A percentile compares a stretch with the other conserved stretches of the same genome.
phyloP scores from a whole-genome alignment of 768 basidiomycete species.

The Daedalea quercina region DNA sequence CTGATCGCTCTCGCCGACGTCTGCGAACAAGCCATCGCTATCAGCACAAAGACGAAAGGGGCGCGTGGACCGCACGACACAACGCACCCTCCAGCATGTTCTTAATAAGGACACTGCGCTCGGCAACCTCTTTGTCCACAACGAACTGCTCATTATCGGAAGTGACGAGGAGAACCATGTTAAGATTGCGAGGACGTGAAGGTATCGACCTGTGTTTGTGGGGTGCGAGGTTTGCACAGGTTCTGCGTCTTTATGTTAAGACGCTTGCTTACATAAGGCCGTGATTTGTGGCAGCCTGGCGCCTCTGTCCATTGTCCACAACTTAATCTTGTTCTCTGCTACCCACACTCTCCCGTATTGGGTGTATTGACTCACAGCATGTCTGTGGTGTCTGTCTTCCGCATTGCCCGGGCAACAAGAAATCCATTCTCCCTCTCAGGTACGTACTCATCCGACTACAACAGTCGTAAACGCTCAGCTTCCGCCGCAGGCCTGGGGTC shows the following conservation, averaged over 20 bases:
- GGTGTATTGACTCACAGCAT: constrained; percentile 1
- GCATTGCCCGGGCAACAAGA: constrained; percentile 1
- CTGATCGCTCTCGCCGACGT: constrained; percentile 91
- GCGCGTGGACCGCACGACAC: neutral
- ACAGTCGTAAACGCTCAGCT: neutral
- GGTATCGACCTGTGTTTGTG: neutral
- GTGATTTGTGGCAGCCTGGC: too few species aligned
- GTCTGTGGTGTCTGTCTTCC: constrained; percentile 9
- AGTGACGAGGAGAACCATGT: constrained; percentile 82
- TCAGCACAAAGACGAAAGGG: constrained; percentile 5
- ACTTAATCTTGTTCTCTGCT: too few species aligned
- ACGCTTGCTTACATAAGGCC: neutral
- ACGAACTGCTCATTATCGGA: constrained; percentile 95
- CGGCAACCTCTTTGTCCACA: constrained; percentile 90
- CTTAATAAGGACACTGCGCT: constrained; percentile 95
- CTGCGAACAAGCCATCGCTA: constrained; percentile 31
- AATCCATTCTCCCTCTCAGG: constrained; percentile 11
- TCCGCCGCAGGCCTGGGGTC: constrained; percentile 42
- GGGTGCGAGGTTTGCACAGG: neutral
- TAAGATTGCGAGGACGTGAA: constrained; percentile 15
- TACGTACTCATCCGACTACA: neutral
- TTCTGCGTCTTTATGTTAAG: neutral
- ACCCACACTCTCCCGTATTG: too few species aligned
- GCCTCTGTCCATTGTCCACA: too few species aligned
- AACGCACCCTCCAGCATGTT: constrained; percentile 95